Percentiles rank a stretch among this genome's conserved stretches.
These are phyloP conservation scores for Postia placenta DNA, from an alignment of 768 basidiomycete genomes.

Conservation along the genomic window DNA sequence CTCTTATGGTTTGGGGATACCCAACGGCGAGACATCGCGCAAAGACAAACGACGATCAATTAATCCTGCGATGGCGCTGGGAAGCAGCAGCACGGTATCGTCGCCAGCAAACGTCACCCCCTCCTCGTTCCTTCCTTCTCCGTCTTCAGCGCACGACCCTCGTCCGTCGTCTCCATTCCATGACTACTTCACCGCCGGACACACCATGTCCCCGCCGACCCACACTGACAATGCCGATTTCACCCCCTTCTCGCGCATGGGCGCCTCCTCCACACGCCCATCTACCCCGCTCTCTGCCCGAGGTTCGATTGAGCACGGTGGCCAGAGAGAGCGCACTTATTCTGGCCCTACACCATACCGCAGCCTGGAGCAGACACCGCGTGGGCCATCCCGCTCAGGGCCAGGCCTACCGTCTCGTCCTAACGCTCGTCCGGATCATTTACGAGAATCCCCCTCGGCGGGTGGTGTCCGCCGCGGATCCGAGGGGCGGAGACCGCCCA, in stretches of 20 bases:
- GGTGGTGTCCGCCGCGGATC: background rate
- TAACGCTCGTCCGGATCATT: constrained; percentile 18
- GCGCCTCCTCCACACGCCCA: constrained; percentile 1
- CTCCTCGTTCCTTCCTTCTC: constrained; percentile 17
- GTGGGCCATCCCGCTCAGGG: constrained; percentile 19
- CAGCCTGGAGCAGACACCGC: background rate
- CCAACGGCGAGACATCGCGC: constrained; percentile 27
- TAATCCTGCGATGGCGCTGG: constrained; percentile 43
- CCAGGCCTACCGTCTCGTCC: constrained; percentile 30
- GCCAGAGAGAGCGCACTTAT: constrained; percentile 13
- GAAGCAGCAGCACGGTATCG: constrained; percentile 15
- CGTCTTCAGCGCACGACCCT: constrained; percentile 19
- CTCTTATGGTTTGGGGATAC: constrained; percentile 18
- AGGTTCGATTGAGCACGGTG: background rate
- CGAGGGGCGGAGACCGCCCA: constrained; percentile 6
- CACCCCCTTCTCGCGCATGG: background rate
- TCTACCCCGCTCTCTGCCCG: constrained; percentile 1
- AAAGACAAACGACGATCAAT: constrained; percentile 48
- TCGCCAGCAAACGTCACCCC: constrained; percentile 28
- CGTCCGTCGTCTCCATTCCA: constrained; percentile 26
- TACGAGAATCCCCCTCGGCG: background rate
- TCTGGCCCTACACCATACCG: constrained; percentile 19
- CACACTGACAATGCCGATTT: constrained; percentile 1
- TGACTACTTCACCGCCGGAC: constrained; percentile 21
- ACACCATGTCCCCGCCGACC: background rate